phyloP scores from a whole-genome alignment of 1,139 yeast genomes.

The Martiniozyma asiatica region DNA sequence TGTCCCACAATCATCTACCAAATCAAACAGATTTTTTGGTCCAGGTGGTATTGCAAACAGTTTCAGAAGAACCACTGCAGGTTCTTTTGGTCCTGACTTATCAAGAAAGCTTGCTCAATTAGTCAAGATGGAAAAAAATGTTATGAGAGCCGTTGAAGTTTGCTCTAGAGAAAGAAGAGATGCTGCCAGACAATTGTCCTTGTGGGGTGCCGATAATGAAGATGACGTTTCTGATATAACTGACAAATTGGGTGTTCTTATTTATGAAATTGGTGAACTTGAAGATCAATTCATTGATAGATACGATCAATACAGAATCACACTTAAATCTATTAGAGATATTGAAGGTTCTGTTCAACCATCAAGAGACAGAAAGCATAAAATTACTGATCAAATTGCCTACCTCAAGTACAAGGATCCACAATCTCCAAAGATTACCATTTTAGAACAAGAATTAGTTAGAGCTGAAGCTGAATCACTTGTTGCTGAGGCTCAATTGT shows the following conservation, averaged over 20 bases:
- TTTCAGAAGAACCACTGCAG: slow-evolving; percentile 82
- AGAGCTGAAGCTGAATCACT: slow-evolving; percentile 98
- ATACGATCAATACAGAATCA: slow-evolving; percentile 95
- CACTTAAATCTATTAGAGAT: slow-evolving; percentile 88
- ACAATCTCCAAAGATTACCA: slow-evolving; percentile 87
- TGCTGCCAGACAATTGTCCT: slow-evolving; percentile 88
- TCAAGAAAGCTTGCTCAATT: slow-evolving; percentile 80
- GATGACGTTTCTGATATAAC: slow-evolving; percentile 96
- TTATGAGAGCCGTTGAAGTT: slow-evolving; percentile 86
- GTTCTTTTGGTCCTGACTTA: slow-evolving; percentile 89
- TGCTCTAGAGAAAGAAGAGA: slow-evolving; percentile 93
- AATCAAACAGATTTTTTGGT: slow-evolving; percentile 63
- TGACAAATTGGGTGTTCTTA: slow-evolving; percentile 90
- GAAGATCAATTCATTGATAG: slow-evolving; percentile 97
- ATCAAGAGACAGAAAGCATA: slow-evolving; percentile 94
- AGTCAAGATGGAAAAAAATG: slow-evolving; percentile 93
- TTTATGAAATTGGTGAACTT: slow-evolving; percentile 93
- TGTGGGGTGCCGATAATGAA: slow-evolving; percentile 98
- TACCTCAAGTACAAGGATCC: slow-evolving; percentile 97
- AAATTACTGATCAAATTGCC: slow-evolving; percentile 95
- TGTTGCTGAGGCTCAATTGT: slow-evolving; percentile 97
- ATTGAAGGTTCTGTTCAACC: slow-evolving; percentile 98
- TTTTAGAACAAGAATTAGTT: slow-evolving; percentile 94
- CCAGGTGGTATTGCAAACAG: slow-evolving; percentile 57
- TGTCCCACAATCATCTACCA: slow-evolving; percentile 54